Evolutionary conservation across 75 land plant genomes (phyloP), one percentile per base, ranked within the genome.

Genomic region (Pinus tabuliformis): DNA sequence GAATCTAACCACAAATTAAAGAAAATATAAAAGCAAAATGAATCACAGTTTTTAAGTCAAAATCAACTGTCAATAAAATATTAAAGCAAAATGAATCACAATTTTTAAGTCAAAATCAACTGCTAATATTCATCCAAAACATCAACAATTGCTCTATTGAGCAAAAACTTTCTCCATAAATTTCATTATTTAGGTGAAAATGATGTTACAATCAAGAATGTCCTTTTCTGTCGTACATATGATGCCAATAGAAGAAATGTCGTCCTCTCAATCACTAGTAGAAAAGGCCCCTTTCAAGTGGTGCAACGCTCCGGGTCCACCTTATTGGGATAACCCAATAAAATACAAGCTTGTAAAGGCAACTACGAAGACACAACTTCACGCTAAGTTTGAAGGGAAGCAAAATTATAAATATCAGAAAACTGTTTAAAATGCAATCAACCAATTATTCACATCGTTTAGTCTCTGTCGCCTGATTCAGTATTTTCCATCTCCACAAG

Each of bases 401-500:
- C 42, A 1, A 68, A 68, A 68, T 33, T 16, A 33, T 42, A 20
- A 7, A 68, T 37, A 68, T 20, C 8, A 42, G 54, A 11, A 49
- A 49, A 20, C 22, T 68, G 22, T 36, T 64, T 49, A 33, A 37
- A 68, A 68, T 64, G 30, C 28, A 68, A 39, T 39, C 71, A 39
- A 18, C 33, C 71, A 24, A 68, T 24, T 68, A 68, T 22, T 68
- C 22, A 68, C 54, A 33, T 39, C 39, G 9, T 66, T 68, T 68
- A 42, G 22, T 42, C 42, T 68, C 21, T 68, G 6, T 45, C 22
- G 42, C 42, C 3, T 68, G 20, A 68, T 45, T 68, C 7, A 21
- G 20, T 42, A 42, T 68, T 21, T 42, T n/a, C 20, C 71, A 68
- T 68, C 71, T 68, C 71, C 71, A 68, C 71, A 7, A 68, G 71